Evolutionary conservation across 352 stramenopile genomes (phyloP), one percentile per base, ranked within the genome.

Genomic region (Plasmopara halstedii): DNA sequence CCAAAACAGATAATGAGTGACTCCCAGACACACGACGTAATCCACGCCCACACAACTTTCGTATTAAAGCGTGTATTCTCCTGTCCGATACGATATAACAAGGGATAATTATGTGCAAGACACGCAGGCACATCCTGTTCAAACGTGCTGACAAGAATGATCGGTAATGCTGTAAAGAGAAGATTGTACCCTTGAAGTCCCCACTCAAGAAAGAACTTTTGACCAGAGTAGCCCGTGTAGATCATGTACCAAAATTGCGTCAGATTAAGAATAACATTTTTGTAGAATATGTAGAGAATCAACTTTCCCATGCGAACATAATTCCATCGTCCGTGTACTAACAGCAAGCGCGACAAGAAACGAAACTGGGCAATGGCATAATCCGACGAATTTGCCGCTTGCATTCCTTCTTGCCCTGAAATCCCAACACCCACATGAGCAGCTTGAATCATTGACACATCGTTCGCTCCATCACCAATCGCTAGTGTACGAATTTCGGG

Each of bases 361-460:
- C 83, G 81, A 71, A 98, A 98, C 56, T 97, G 83, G 14, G 84
- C 90, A 44, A 98, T 97, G 27, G 91, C 87, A 58, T 97, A 98
- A 62, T 98, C 93, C 3, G 79, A 88, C 46, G 89, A 89, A 57
- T 97, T 97, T 0, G 88, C 91, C 2, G 93, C 97, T 46, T 97
- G 94, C 70, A 96, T 90, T 11, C 92, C 92, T 65, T 98, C 92
- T 41, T 96, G 87, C 0, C 92, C 92, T 0, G 73, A 91, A 35
- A 98, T 97, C 8, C 91, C 92, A 20, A 98, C 82, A 36, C 90
- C 91, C 4, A 98, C 83, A 54, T 97, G 84, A 2, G 86, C 90
- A 3, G 71, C 70, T 62, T 97, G 87, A 47, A 98, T 97, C 94
- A 98, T 98, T 17, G 83, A 88, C 0, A 98, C 94, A 56, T 98